These are phyloP conservation scores for Suillus ampliporus DNA, from an alignment of 768 basidiomycete genomes.

Conservation along the genomic window DNA sequence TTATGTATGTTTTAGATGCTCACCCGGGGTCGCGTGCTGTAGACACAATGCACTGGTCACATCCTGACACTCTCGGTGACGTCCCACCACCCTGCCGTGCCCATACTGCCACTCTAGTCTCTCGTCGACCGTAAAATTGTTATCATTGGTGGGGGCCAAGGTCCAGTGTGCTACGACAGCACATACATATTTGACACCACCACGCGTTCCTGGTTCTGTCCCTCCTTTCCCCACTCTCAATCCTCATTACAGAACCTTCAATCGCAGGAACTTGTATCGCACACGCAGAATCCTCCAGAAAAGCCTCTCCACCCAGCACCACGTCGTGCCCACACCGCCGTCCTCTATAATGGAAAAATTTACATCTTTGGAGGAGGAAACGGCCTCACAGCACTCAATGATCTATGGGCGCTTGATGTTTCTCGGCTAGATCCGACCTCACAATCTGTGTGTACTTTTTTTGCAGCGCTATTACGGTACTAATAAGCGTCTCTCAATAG, in stretches of 20 bases:
- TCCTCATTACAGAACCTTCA: slow-evolving; percentile 1
- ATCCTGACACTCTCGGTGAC: slow-evolving; percentile 78
- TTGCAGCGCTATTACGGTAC: not conserved
- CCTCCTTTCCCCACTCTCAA: slow-evolving; percentile 36
- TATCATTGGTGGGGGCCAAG: slow-evolving; percentile 88
- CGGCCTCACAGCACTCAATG: slow-evolving; percentile 87
- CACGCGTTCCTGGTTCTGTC: slow-evolving; percentile 67
- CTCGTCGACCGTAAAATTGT: slow-evolving; percentile 81
- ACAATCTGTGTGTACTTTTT: slow-evolving; percentile 5
- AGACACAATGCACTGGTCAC: slow-evolving; percentile 93
- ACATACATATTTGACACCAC: slow-evolving; percentile 85
- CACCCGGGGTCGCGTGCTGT: not conserved
- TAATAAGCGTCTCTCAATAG: not conserved
- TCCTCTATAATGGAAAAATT: slow-evolving; percentile 70
- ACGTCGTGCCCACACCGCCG: slow-evolving; percentile 88
- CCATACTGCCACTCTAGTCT: slow-evolving; percentile 87
- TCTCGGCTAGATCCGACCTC: slow-evolving; percentile 42
- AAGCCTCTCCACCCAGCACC: slow-evolving; percentile 52
- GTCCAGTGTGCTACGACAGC: slow-evolving; percentile 79
- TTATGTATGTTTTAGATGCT: not conserved
- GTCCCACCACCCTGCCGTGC: slow-evolving; percentile 84
- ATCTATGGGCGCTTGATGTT: slow-evolving; percentile 87
- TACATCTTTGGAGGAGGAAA: slow-evolving; percentile 96
- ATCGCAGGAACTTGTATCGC: not conserved
- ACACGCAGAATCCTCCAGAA: slow-evolving; percentile 15